Conservation (phyloP, 1,139 yeast species). For the Candida gigantensis region DNA sequence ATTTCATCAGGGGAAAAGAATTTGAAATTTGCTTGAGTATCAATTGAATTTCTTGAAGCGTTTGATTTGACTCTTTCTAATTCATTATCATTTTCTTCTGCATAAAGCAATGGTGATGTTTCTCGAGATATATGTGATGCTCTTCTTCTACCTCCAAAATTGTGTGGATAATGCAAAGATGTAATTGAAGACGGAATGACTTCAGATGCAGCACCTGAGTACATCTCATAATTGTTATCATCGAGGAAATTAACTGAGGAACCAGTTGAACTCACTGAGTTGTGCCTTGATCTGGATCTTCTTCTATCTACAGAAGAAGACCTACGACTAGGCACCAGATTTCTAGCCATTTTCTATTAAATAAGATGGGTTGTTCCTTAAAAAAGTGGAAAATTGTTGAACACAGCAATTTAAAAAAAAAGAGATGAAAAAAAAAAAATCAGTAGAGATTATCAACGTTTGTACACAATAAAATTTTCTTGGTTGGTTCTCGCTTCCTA, state of each 20-base stretch:
- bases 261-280: slow-evolving; percentile 43
- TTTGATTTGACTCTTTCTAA: slow-evolving; percentile 31
- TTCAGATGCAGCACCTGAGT: slow-evolving; percentile 88
- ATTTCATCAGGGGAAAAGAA: slow-evolving; percentile 85
- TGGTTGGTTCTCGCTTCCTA: too few relatives aligned
- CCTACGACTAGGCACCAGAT: slow-evolving; percentile 17
- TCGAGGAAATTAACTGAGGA: slow-evolving; percentile 37
- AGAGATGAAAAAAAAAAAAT: background rate
- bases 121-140: slow-evolving; percentile 31
- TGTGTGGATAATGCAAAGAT: slow-evolving; percentile 77
- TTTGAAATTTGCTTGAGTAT: slow-evolving; percentile 53
- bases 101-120: slow-evolving; percentile 38
- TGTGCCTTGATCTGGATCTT: slow-evolving; percentile 31
- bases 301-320: slow-evolving; percentile 32
- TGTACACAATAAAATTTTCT: slow-evolving; percentile 1
- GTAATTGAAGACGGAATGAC: slow-evolving; percentile 88
- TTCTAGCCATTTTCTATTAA: slow-evolving; percentile 4
- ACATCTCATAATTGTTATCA: slow-evolving; percentile 67
- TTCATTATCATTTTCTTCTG: slow-evolving; percentile 22
- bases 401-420: too few relatives aligned
- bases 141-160: slow-evolving; percentile 35
- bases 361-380: too few relatives aligned
- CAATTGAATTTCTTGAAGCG: slow-evolving; percentile 31
- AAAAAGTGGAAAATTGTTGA: too few relatives aligned
- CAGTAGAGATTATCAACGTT: background rate